Base-by-base conservation (phyloP, 1,284 basidiomycete genomes). In the Tilletiopsis washingtonensis region DNA sequence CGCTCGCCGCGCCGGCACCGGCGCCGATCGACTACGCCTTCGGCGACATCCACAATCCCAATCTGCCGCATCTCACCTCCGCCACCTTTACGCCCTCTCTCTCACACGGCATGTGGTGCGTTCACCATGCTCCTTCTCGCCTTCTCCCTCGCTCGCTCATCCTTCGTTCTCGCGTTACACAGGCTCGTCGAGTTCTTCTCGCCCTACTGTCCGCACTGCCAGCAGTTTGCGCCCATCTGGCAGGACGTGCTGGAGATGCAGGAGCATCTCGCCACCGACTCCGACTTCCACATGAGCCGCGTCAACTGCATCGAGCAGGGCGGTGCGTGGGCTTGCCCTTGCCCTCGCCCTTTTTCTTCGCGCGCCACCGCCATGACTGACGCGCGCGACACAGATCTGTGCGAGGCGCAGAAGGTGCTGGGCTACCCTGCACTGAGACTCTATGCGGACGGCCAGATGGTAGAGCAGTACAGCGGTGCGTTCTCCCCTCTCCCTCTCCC, bases 171-270 rank as follows among this genome's bases (percentile, higher is more conserved):
- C n/a, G n/a, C n/a, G n/a, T n/a, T n/a, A n/a, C n/a, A n/a, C n/a
- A n/a, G 69, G 69, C 51, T 71, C 24, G 59, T 71, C 49, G 69
- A 71, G 56, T 71, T 67, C 56, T 70, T 57, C 52, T 59, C 59
- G 81, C 88, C 88, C 0, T 85, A 82, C 59, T 91, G 88, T 69
- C 69, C 72, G n/a, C 88, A 90, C 67, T 91, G 88, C 74, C 78
- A 78, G 37, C 61, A 74, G 0, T 90, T 91, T 61, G 81, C 82
- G 7, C 88, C 91, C 0, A 89, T 84, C 25, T 98, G 91, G 90
- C 77, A 81, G 32, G 75, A 83, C 41, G 77, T 96, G 3, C 76
- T 75, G 1, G 68, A 75, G 41, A 79, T 84, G 32, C 81, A 81
- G 49, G 77, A 81, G 53, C 71, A 74, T 39, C 76, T 79, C 34